Evolutionary conservation across 805 yeast species (phyloP), one percentile per base, ranked within the genome.

Genomic region (Metschnikowia rubicola): DNA sequence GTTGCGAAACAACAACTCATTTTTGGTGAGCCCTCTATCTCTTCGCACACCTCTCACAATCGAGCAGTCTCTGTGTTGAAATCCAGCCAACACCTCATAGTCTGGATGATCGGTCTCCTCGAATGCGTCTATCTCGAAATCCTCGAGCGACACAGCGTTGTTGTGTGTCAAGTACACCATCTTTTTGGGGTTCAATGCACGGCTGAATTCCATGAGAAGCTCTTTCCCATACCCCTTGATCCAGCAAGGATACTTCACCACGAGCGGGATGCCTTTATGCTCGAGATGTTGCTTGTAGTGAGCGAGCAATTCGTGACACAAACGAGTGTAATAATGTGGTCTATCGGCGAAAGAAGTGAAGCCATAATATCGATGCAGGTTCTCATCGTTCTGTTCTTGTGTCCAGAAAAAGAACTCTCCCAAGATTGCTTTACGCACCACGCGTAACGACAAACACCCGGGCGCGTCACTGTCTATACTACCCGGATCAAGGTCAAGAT

Each of bases 241-340:
- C 96, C 96, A 90, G 0, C 96, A 96, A 0, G 97, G 92, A 1
- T 91, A 79, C 57, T 90, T 90, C 4, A 91, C 74, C 1, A 90
- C 62, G 3, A 89, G 64, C 12, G 69, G 75, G 17, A 44, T 49
- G 2, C 67, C 67, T 10, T 53, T 53, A 4, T 58, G 61, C 44
- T 39, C 57, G 30, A 55, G 53, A 9, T 49, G 35, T 12, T 41
- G 30, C 4, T 28, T 29, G 39, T 64, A 77, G 11, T 60, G 59
- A 2, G 59, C 54, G 8, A 77, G 60, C 15, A 88, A 63, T 3
- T 70, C 60, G 32, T 63, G 59, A 4, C 81, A 65, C 13, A 76
- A 64, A 0, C 58, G 47, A 5, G 79, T 51, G 58, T 87, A 90
- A 35, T 75, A 63, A 1, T 59, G 54, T 0, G 96, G 96, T 30